Base-by-base conservation (phyloP, 495 filamentous ascomycete species). In the Penicillium atrosanguineum region DNA sequence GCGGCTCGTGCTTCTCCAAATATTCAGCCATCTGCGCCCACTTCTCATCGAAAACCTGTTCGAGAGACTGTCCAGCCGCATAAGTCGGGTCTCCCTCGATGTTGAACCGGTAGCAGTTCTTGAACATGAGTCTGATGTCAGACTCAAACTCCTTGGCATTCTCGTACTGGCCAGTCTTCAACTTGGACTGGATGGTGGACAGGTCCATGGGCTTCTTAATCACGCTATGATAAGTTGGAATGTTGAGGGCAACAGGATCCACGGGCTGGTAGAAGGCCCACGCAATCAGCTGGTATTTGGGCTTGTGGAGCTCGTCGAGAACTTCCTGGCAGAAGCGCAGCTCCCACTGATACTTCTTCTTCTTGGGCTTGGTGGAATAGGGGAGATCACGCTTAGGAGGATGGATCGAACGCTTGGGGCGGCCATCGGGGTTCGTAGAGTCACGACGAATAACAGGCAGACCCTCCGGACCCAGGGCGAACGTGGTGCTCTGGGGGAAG, bases 201-300 rank as follows among this genome's bases (percentile, higher is more conserved):
- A 98, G 73, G 61, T 98, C 94, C 94, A 97, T 98, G 2, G 94
- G 94, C 62, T 91, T 88, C 75, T 95, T 97, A 70, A 98, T 88
- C 58, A 97, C 73, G 59, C 86, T 91, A 67, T 91, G 90, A 64
- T 98, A 98, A 16, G 87, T 82, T 1, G 94, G 94, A 52, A 98
- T 97, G 70, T 95, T 92, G 52, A 96, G 72, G 5, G 91, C 93
- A 20, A 97, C 92, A 0, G 95, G 93, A 60, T 98, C 94, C 15
- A 98, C 94, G 0, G 93, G 89, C 5, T 72, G 68, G 59, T 88
- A 73, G 72, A 98, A 98, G 37, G 88, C 83, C 28, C 73, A 74
- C 6, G 88, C 84, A 59, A 85, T 75, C 2, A 63, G 57, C 25
- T 71, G 75, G 62, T 96, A 82, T 64, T 89, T 90, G 0, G 81